Base-by-base conservation (phyloP, 106 monocot species). In the Acorus gramineus region DNA sequence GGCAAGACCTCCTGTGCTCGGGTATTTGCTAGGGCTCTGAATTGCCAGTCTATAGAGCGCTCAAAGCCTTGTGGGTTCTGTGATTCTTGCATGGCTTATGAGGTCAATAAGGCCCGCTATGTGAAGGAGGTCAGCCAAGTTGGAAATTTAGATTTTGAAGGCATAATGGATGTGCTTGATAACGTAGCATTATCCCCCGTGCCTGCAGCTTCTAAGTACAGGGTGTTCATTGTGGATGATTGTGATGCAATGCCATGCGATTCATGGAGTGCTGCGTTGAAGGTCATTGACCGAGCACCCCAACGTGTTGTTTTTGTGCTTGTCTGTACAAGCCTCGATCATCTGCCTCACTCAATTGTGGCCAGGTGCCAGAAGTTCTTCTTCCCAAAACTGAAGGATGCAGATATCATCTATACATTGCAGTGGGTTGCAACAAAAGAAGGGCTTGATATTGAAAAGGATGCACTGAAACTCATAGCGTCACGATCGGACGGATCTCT, bases 301-400 rank as follows among this genome's bases (percentile, higher is more conserved):
- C 66, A 76, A 5, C 80, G 67, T 63, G 77, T 92, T 44, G 77
- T 98, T 75, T 81, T 92, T 71, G 63, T 98, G 56, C 77, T 98
- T 57, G 49, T 92, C 71, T 74, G 83, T 71, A 70, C 77, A 4
- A 80, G 62, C 69, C 74, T 84, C 64, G 91, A 98, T 42, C 64
- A 70, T 59, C 67, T 98, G 65, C 98, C 98, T 76, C 91, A 89
- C 72, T 67, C 73, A 67, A 85, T 98, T 64, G 69, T 85, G 73
- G 88, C 92, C 12, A 85, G 83, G 71, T 81, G 98, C 66, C 98
- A 92, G 69, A 98, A 92, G 63, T 98, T 98, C 77, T 89, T 81
- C 62, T 98, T 98, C 50, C 92, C 85, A 46, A 98, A 92, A 55
- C 52, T 98, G 44, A 98, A 85, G 67, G 92, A 98, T 66, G 64